Evolutionary conservation across 352 stramenopile species (phyloP).

Genomic region (Globisporangium heterothallicum): DNA sequence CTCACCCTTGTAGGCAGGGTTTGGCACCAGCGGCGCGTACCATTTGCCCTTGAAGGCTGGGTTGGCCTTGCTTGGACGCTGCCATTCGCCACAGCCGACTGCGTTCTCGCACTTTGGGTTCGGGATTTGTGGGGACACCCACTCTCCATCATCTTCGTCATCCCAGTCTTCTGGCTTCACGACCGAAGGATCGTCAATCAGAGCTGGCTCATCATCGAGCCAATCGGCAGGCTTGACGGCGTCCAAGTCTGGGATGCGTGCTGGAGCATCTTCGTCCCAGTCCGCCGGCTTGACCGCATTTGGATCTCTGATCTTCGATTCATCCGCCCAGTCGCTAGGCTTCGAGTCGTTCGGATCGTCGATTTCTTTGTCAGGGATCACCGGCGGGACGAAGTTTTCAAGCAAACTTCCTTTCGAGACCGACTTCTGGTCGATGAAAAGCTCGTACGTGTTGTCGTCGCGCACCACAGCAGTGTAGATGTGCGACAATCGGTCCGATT

Average conservation of each 20-base stretch:
- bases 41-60: slow-evolving; percentile 93
- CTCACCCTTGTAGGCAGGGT: slow-evolving; percentile 90
- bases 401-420: slow-evolving; percentile 80
- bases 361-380: slow-evolving; percentile 89
- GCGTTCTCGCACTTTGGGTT: slow-evolving; percentile 86
- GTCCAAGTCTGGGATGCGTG: slow-evolving; percentile 77
- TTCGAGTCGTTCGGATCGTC: slow-evolving; percentile 90
- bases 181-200: slow-evolving; percentile 80
- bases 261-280: slow-evolving; percentile 91
- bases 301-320: slow-evolving; percentile 85
- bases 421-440: slow-evolving; percentile 88
- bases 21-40: slow-evolving; percentile 84
- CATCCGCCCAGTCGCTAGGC: slow-evolving; percentile 91
- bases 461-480: slow-evolving; percentile 91
- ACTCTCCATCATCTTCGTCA: slow-evolving; percentile 91
- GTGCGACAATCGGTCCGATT: slow-evolving; percentile 84
- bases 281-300: slow-evolving; percentile 85
- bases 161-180: slow-evolving; percentile 92
- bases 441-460: slow-evolving; percentile 88
- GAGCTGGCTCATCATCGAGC: slow-evolving; percentile 77
- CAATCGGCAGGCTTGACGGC: slow-evolving; percentile 88
- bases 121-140: slow-evolving; percentile 78
- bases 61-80: slow-evolving; percentile 83
- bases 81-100: slow-evolving; percentile 91
- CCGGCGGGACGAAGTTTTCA: slow-evolving; percentile 76